Evolutionary conservation across 2,329 filamentous ascomycete genomes (phyloP).

Genomic region (Akanthomyces lecanii): DNA sequence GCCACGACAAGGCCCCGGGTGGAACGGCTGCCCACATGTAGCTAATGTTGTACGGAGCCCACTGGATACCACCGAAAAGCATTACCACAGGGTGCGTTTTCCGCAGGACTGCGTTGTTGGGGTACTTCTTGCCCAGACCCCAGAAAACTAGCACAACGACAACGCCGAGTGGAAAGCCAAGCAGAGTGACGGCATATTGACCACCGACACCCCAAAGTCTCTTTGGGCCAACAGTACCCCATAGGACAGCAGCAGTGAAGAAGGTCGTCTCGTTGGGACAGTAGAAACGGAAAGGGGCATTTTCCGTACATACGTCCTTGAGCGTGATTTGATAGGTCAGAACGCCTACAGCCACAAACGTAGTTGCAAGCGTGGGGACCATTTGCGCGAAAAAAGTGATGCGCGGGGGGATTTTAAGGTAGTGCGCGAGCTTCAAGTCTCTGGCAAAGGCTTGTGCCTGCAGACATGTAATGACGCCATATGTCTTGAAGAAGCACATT

Average conservation of each 20-base stretch:
- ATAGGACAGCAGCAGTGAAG: slow-evolving; percentile 39
- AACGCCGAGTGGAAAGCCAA: slow-evolving; percentile 38
- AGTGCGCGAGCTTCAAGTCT: slow-evolving; percentile 49
- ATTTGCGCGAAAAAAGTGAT: slow-evolving; percentile 46
- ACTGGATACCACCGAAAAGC: slow-evolving; percentile 35
- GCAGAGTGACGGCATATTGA: slow-evolving; percentile 34
- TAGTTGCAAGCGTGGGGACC: slow-evolving; percentile 41
- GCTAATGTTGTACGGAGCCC: slow-evolving; percentile 43
- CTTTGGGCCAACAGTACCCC: slow-evolving; percentile 47
- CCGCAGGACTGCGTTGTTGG: slow-evolving; percentile 30
- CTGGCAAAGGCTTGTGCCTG: slow-evolving; percentile 30
- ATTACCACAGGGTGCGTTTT: slow-evolving; percentile 41
- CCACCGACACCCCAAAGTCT: slow-evolving; percentile 36
- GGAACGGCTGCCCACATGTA: slow-evolving; percentile 46
- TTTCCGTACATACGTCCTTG: slow-evolving; percentile 33
- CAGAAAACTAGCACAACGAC: slow-evolving; percentile 34
- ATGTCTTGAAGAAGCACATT: slow-evolving; percentile 27
- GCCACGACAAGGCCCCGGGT: slow-evolving; percentile 44
- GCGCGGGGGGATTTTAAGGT: slow-evolving; percentile 46
- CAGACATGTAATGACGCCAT: slow-evolving; percentile 32
- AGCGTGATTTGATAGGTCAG: slow-evolving; percentile 37
- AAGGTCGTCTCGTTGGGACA: slow-evolving; percentile 37
- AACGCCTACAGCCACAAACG: slow-evolving; percentile 41
- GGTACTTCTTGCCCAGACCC: slow-evolving; percentile 32
- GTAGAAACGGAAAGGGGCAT: slow-evolving; percentile 33